These are phyloP conservation scores for Staphylotrichum tortipilum DNA, from an alignment of 495 filamentous ascomycete species.

Conservation along the genomic window DNA sequence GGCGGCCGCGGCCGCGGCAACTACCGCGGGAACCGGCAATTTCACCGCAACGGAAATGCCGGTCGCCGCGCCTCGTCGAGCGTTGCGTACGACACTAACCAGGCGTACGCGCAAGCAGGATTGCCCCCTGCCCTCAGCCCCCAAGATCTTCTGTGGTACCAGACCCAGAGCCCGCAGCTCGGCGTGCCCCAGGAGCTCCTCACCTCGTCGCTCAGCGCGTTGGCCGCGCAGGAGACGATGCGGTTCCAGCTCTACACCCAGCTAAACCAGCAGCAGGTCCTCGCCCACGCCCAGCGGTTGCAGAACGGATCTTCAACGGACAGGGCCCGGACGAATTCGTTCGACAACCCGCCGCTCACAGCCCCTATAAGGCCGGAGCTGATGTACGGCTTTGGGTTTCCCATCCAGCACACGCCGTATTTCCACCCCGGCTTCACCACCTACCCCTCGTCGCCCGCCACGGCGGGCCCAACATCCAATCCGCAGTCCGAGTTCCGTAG, in stretches of 20 bases:
- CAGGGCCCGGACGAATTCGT: slow-evolving; percentile 45
- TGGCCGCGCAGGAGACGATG: slow-evolving; percentile 28
- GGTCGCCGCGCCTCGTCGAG: slow-evolving; percentile 34
- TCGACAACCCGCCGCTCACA: slow-evolving; percentile 43
- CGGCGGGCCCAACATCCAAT: slow-evolving; percentile 27
- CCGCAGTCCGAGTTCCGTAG: slow-evolving; percentile 39
- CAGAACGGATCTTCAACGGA: slow-evolving; percentile 32
- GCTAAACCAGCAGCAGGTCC: slow-evolving; percentile 35
- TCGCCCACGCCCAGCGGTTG: slow-evolving; percentile 37
- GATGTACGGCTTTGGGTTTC: slow-evolving; percentile 28
- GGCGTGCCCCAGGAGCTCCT: slow-evolving; percentile 39
- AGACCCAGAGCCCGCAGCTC: slow-evolving; percentile 22
- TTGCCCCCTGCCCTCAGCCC: slow-evolving; percentile 19
- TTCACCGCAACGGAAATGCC: slow-evolving; percentile 42
- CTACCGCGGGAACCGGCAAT: slow-evolving; percentile 49
- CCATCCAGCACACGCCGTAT: slow-evolving; percentile 18
- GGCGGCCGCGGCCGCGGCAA: slow-evolving; percentile 52
- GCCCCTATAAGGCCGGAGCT: slow-evolving; percentile 44
- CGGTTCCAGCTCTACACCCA: slow-evolving; percentile 41
- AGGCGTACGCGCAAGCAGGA: slow-evolving; percentile 11
- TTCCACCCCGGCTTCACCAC: slow-evolving; percentile 31
- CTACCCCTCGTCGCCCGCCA: slow-evolving; percentile 41
- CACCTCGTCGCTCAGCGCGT: slow-evolving; percentile 26
- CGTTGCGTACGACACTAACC: slow-evolving; percentile 29
- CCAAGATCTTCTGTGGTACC: slow-evolving; percentile 39